phyloP scores from a whole-genome alignment of 2,329 filamentous ascomycete species.

The Dactylellina leptospora region DNA sequence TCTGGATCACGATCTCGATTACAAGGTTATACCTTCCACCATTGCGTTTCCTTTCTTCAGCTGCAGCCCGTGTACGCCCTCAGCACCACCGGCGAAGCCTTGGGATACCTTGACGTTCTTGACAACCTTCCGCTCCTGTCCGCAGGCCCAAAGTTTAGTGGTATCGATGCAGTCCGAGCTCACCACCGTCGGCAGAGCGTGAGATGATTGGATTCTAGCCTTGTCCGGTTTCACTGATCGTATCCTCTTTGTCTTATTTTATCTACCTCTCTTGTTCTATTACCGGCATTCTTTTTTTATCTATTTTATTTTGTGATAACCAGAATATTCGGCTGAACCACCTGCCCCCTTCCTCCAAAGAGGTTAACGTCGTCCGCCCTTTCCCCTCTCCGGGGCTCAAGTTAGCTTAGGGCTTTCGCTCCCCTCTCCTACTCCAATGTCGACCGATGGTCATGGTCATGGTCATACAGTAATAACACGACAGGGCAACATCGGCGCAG shows the following conservation, averaged over 20 bases:
- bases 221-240: constrained; percentile 23
- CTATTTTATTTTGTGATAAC: neutral
- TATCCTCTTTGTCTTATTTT: constrained; percentile 6
- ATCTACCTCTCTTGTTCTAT: neutral
- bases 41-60: constrained; percentile 3
- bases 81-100: constrained; percentile 6
- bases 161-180: constrained; percentile 25
- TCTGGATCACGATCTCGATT: constrained; percentile 16
- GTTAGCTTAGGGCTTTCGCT: too few species aligned
- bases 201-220: constrained; percentile 31
- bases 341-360: neutral
- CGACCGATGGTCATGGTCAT: constrained; percentile 48
- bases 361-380: neutral
- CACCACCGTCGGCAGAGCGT: constrained; percentile 10
- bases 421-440: constrained; percentile 36
- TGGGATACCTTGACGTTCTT: constrained; percentile 14
- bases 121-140: constrained; percentile 34
- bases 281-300: neutral
- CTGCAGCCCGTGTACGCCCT: constrained; percentile 17
- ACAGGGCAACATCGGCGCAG: constrained; percentile 24
- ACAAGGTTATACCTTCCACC: constrained; percentile 29
- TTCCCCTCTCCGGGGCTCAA: constrained; percentile 1
- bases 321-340: neutral
- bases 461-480: constrained; percentile 41
- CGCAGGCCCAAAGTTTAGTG: constrained; percentile 24